Conservation (phyloP, 768 basidiomycete genomes). For the Tricholoma saponaceum region DNA sequence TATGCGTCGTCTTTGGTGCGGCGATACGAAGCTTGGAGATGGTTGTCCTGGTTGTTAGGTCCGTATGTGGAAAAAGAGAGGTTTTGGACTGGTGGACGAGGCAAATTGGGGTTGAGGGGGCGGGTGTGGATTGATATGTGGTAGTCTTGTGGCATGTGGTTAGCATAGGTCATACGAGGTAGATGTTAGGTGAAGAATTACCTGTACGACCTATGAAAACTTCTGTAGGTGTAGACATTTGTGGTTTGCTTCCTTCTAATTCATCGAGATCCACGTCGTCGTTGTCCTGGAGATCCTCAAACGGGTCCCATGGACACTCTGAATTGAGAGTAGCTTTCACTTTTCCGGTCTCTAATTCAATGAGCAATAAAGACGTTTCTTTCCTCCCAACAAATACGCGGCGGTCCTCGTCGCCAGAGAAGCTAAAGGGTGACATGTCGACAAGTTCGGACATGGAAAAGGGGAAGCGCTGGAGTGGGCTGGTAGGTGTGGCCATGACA, state of each 20-base stretch:
- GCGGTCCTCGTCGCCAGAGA: conserved; percentile 53
- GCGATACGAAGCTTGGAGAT: conserved; percentile 67
- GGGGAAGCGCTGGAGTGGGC: conserved; percentile 81
- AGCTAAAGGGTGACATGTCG: conserved; percentile 82
- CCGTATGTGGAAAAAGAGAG: conserved; percentile 91
- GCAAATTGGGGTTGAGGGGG: conserved; percentile 25
- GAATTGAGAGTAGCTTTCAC: conserved; percentile 72
- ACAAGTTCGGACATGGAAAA: conserved; percentile 92
- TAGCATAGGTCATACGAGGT: neutral
- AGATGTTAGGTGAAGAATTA: conserved; percentile 14
- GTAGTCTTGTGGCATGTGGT: conserved; percentile 56
- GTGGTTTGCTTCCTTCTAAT: conserved; percentile 39
- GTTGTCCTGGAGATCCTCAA: conserved; percentile 37
- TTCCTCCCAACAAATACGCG: conserved; percentile 89
- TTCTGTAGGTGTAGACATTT: conserved; percentile 35
- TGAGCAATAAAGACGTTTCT: conserved; percentile 74
- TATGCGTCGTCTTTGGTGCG: conserved; percentile 78
- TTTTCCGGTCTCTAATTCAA: conserved; percentile 77
- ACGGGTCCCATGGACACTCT: conserved; percentile 75
- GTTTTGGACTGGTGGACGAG: conserved; percentile 58
- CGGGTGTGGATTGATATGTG: conserved; percentile 79
- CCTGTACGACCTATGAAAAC: conserved; percentile 51
- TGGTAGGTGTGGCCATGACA: conserved; percentile 66
- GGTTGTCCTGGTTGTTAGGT: conserved; percentile 83
- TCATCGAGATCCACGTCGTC: conserved; percentile 42